A percentile compares a stretch with the other conserved stretches of the same genome.
Conservation (phyloP, 768 basidiomycete species). For the Phanerochaete carnosa region DNA sequence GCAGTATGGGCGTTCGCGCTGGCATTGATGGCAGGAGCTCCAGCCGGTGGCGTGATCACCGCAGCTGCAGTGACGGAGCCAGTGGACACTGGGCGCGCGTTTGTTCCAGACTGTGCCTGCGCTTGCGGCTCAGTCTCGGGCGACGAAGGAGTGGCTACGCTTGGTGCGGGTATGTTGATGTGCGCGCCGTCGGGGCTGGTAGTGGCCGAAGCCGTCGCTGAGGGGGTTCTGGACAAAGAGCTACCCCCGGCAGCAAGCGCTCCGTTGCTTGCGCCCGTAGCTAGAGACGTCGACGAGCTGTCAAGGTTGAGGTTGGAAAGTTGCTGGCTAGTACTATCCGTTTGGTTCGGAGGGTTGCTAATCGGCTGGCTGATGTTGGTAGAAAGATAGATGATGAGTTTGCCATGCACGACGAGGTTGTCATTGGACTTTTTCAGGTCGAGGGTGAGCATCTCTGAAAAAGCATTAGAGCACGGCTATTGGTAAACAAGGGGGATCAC, state of each 20-base stretch:
- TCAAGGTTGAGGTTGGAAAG: slow-evolving; percentile 61
- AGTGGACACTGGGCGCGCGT: slow-evolving; percentile 36
- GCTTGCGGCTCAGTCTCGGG: slow-evolving; percentile 15
- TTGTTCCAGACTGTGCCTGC: slow-evolving; percentile 12
- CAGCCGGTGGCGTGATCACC: slow-evolving; percentile 19
- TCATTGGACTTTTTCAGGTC: slow-evolving; percentile 99
- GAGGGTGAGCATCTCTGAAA: slow-evolving; percentile 84
- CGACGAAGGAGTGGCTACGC: slow-evolving; percentile 17
- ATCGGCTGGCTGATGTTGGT: slow-evolving; percentile 88
- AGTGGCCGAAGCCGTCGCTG: slow-evolving; percentile 43
- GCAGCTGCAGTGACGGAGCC: slow-evolving; percentile 22
- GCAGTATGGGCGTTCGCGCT: slow-evolving; percentile 30
- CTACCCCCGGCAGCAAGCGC: slow-evolving; percentile 27
- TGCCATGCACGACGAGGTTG: slow-evolving; percentile 95
- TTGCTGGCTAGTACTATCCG: slow-evolving; percentile 54
- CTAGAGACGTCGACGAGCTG: slow-evolving; percentile 57
- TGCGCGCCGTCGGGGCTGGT: slow-evolving; percentile 32
- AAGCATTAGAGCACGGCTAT: neutral
- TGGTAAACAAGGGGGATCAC: slow-evolving; percentile 10
- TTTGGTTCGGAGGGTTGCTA: slow-evolving; percentile 75
- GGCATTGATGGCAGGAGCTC: slow-evolving; percentile 20
- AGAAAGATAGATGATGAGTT: slow-evolving; percentile 93
- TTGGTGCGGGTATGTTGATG: slow-evolving; percentile 39
- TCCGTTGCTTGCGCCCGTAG: slow-evolving; percentile 39
- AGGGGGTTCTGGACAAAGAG: slow-evolving; percentile 57